phyloP scores from a whole-genome alignment of 345 rosid genomes.

The Boechera stricta region DNA sequence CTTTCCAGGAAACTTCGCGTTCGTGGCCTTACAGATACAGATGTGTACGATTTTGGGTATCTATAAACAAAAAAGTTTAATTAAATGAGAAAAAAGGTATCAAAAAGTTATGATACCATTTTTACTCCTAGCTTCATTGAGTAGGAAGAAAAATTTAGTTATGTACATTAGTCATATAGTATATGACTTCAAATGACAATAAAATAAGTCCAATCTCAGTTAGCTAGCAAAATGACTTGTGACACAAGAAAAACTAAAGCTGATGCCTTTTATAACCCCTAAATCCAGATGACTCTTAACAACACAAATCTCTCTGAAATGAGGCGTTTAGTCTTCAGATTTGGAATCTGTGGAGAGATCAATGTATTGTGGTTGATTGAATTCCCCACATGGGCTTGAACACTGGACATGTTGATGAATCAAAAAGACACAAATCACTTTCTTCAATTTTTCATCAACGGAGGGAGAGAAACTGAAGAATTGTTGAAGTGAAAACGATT shows the following conservation, averaged over 20 bases:
- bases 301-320: not conserved
- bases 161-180: not conserved
- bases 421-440: not conserved
- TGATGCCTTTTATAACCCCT: not conserved
- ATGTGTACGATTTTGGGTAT: not conserved
- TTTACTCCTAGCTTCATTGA: not conserved
- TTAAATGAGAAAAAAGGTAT: not conserved
- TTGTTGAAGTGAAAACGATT: conserved; percentile 6
- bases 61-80: not conserved
- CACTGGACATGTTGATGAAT: not conserved
- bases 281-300: not conserved
- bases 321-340: not conserved
- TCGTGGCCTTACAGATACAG: not conserved
- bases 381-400: not conserved
- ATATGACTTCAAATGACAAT: not conserved
- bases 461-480: not conserved
- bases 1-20: conserved; percentile 8
- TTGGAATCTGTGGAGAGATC: conserved; percentile 1
- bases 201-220: conserved; percentile 3
- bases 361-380: not conserved
- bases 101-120: not conserved
- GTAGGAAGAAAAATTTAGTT: not conserved
- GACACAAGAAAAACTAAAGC: not conserved
- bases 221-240: conserved; percentile 15
- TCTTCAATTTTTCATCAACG: conserved; percentile 9